A percentile compares a stretch with the other conserved stretches of the same genome.
phyloP scores from a whole-genome alignment of 2,329 filamentous ascomycete species.

The Trichophyton benhamiae region DNA sequence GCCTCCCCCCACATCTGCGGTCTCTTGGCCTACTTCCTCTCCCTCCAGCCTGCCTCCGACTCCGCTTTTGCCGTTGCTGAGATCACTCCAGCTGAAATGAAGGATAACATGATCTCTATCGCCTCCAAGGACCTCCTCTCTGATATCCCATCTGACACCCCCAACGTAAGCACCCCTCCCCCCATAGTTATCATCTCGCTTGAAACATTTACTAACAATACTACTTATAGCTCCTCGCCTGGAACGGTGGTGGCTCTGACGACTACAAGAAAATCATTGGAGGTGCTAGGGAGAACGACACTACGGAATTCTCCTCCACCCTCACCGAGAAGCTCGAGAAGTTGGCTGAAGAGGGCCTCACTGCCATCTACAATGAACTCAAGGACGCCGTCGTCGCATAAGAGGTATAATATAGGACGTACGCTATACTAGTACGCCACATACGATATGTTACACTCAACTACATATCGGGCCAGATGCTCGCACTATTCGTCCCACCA shows the following conservation, averaged over 20 bases:
- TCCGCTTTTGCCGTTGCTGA: slow-evolving; percentile 82
- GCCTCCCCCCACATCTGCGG: slow-evolving; percentile 93
- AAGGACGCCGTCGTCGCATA: slow-evolving; percentile 33
- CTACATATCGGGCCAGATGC: not conserved
- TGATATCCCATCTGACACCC: slow-evolving; percentile 74
- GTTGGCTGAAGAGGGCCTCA: slow-evolving; percentile 34
- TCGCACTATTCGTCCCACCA: not conserved
- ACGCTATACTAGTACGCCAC: not conserved
- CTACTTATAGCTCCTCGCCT: slow-evolving; percentile 59
- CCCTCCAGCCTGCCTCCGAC: slow-evolving; percentile 78
- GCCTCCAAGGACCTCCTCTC: slow-evolving; percentile 65
- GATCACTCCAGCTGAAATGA: slow-evolving; percentile 88
- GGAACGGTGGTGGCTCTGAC: slow-evolving; percentile 91
- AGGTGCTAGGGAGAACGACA: slow-evolving; percentile 44
- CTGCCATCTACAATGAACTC: slow-evolving; percentile 34
- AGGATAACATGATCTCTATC: slow-evolving; percentile 73
- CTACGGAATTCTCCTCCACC: slow-evolving; percentile 21
- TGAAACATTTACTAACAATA: slow-evolving; percentile 17
- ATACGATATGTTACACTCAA: not conserved
- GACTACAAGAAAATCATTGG: slow-evolving; percentile 80
- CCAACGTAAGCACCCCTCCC: slow-evolving; percentile 49
- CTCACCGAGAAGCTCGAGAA: slow-evolving; percentile 40
- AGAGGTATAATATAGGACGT: slow-evolving; percentile 17
- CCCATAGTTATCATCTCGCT: not conserved
- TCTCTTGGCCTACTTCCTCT: slow-evolving; percentile 95